Evolutionary conservation across 805 yeast genomes (phyloP).

Genomic region (Lachancea dasiensis): DNA sequence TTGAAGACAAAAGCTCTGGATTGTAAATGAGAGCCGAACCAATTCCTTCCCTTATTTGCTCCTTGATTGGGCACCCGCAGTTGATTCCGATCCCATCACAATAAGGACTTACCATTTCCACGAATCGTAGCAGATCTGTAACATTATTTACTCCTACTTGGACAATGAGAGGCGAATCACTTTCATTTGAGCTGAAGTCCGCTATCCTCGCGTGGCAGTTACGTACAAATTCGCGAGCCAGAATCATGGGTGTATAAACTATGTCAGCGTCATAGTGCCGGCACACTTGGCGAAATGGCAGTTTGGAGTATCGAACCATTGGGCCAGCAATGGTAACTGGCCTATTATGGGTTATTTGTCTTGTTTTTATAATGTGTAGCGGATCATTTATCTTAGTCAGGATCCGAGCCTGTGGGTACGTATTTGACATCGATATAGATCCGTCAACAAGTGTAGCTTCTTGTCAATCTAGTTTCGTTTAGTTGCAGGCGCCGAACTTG

Average conservation of each 20-base stretch:
- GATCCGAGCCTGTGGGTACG: constrained; percentile 16
- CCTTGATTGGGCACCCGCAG: constrained; percentile 96
- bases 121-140: constrained; percentile 72
- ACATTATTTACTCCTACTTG: constrained; percentile 90
- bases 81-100: constrained; percentile 93
- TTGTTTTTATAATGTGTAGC: constrained; percentile 42
- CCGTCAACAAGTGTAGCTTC: too few relatives aligned
- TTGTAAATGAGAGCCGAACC: constrained; percentile 93
- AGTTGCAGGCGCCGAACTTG: too few relatives aligned
- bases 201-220: constrained; percentile 72
- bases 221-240: constrained; percentile 91
- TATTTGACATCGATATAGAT: constrained; percentile 8
- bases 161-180: constrained; percentile 69
- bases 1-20: constrained; percentile 68
- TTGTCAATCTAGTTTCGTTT: too few relatives aligned
- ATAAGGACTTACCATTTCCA: constrained; percentile 82
- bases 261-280: constrained; percentile 72
- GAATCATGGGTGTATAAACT: constrained; percentile 92
- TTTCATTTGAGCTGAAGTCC: constrained; percentile 75
- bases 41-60: constrained; percentile 90
- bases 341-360: constrained; percentile 40
- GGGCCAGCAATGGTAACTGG: constrained; percentile 80
- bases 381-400: constrained; percentile 48
- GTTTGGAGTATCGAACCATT: constrained; percentile 93
- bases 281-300: constrained; percentile 81